These are phyloP conservation scores for Paecilomyces niveus DNA, from an alignment of 2,329 filamentous ascomycete genomes.

Conservation along the genomic window DNA sequence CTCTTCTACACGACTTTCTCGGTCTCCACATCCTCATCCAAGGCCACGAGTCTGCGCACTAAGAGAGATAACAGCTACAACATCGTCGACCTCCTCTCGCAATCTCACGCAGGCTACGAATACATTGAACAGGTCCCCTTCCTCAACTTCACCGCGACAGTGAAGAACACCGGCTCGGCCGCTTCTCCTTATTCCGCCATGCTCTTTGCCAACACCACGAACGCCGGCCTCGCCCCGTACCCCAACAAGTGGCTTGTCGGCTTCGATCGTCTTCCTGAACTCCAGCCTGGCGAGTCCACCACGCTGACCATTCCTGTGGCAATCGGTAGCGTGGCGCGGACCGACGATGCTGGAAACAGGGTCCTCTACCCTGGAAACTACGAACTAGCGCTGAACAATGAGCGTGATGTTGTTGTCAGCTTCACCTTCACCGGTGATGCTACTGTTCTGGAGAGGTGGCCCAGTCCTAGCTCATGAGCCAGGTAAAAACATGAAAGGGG, in stretches of 20 bases:
- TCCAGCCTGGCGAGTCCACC: slow-evolving; percentile 16
- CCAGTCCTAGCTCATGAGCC: slow-evolving; percentile 4
- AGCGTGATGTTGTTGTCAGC: slow-evolving; percentile 24
- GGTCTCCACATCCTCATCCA: slow-evolving; percentile 4
- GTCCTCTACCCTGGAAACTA: slow-evolving; percentile 38
- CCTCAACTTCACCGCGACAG: slow-evolving; percentile 25
- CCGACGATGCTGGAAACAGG: slow-evolving; percentile 29
- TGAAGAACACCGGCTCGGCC: slow-evolving; percentile 30
- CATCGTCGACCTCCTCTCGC: slow-evolving; percentile 27
- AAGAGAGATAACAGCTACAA: slow-evolving; percentile 17
- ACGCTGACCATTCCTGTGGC: slow-evolving; percentile 28
- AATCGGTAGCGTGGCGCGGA: slow-evolving; percentile 31
- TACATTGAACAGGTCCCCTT: slow-evolving; percentile 30
- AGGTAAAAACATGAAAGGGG: neutral
- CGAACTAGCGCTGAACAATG: slow-evolving; percentile 33
- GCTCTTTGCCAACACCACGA: slow-evolving; percentile 29
- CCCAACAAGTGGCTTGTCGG: slow-evolving; percentile 38
- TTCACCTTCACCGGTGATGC: slow-evolving; percentile 28
- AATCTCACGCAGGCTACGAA: slow-evolving; percentile 16
- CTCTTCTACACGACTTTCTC: slow-evolving; percentile 39
- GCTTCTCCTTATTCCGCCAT: slow-evolving; percentile 37
- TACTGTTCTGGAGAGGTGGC: slow-evolving; percentile 28
- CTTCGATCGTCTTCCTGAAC: slow-evolving; percentile 24
- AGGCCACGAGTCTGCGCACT: neutral
- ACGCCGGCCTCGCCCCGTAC: slow-evolving; percentile 32